Percentiles rank a stretch among this genome's conserved stretches.
Evolutionary conservation across 192 early-diverging fungal genomes (phyloP).

Genomic region (Polychytrium aggregatum): DNA sequence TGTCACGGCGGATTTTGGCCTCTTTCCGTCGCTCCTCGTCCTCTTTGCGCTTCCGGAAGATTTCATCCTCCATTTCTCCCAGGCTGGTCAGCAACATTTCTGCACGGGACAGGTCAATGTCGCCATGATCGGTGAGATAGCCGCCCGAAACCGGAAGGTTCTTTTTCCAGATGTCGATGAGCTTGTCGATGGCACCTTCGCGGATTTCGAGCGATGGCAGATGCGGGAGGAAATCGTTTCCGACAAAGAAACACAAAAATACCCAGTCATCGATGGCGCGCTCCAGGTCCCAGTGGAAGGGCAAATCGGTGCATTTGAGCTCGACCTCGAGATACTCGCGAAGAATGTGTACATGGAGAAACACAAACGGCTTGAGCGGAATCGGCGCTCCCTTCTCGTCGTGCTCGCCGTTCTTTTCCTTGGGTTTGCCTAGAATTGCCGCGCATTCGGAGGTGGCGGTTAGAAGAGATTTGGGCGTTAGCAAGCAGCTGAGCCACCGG

Average conservation of each 20-base stretch:
- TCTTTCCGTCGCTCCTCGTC: constrained; percentile 31
- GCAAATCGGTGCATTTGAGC: constrained; percentile 47
- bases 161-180: constrained; percentile 50
- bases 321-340: constrained; percentile 92
- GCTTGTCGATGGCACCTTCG: constrained; percentile 64
- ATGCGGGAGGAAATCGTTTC: constrained; percentile 96
- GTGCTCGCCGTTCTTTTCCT: constrained; percentile 38
- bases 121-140: constrained; percentile 85
- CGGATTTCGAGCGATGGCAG: constrained; percentile 88
- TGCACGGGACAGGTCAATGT: constrained; percentile 32
- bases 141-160: constrained; percentile 47
- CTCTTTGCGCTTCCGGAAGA: constrained; percentile 30
- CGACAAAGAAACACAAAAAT: constrained; percentile 86
- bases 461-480: too few species aligned
- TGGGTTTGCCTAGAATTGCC: constrained; percentile 54
- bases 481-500: too few species aligned
- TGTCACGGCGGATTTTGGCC: constrained; percentile 13
- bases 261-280: constrained; percentile 95
- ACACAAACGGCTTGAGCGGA: constrained; percentile 33
- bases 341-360: constrained; percentile 74
- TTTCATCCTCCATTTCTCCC: constrained; percentile 35
- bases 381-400: constrained; percentile 21
- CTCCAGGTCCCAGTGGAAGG: constrained; percentile 66
- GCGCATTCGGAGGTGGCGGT: background rate
- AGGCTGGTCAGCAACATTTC: constrained; percentile 37